Evolutionary conservation across 129 eudicot genomes (phyloP).

Genomic region (Deinandra increscens): DNA sequence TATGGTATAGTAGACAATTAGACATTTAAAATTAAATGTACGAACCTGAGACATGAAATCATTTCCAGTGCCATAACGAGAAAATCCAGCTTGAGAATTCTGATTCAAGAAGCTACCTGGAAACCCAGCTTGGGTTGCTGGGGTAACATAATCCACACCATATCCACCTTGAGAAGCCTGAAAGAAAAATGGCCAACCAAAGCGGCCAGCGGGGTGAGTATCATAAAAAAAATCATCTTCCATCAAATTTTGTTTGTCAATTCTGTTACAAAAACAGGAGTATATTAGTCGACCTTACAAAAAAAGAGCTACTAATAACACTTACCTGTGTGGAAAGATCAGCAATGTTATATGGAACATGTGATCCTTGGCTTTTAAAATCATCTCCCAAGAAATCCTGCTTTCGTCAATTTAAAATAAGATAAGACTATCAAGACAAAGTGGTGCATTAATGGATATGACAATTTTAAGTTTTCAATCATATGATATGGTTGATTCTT

Average conservation of each 20-base stretch:
- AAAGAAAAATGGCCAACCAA: conserved; percentile 3
- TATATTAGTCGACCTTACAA: not conserved
- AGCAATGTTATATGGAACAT: conserved; percentile 84
- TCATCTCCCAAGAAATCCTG: conserved; percentile 99
- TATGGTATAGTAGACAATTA: not conserved
- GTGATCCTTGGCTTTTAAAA: conserved; percentile 98
- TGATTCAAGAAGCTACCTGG: conserved; percentile 86
- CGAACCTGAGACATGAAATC: conserved; percentile 99
- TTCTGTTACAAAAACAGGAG: not conserved
- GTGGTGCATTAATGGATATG: not conserved
- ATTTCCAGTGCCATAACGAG: conserved; percentile 88
- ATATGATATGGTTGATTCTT: not conserved
- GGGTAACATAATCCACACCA: conserved; percentile 76
- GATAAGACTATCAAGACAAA: not conserved
- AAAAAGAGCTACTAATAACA: not conserved
- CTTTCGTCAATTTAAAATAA: not conserved
- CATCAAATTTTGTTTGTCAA: not conserved
- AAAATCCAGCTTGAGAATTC: conserved; percentile 90
- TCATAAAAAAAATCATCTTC: not conserved
- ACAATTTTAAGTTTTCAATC: not conserved
- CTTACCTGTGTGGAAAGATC: conserved; percentile 93
- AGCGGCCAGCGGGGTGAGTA: not conserved
- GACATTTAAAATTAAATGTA: not conserved
- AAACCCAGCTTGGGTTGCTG: conserved; percentile 80
- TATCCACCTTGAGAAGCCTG: conserved; percentile 99